A percentile compares a stretch with the other conserved stretches of the same genome.
Conservation (phyloP, 129 eudicot species). For the sunflower (Helianthus annuus) region DNA sequence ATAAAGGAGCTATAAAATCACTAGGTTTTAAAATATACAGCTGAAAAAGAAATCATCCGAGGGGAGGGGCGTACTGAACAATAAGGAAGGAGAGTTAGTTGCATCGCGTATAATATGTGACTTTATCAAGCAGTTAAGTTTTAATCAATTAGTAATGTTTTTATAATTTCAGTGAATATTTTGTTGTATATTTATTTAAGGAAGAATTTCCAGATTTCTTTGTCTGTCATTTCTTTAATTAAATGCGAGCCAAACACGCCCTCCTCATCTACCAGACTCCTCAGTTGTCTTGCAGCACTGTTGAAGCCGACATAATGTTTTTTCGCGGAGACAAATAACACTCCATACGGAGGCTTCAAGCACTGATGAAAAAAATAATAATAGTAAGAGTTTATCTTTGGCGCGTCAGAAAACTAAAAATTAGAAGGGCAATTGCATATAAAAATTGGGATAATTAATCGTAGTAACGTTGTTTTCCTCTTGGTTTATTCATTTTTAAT, state of each 20-base stretch:
- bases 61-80: conserved; percentile 1
- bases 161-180: conserved; percentile 16
- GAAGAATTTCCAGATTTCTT: conserved; percentile 80
- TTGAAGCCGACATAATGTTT: conserved; percentile 71
- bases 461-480: neutral
- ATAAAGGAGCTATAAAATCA: conserved; percentile 12
- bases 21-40: conserved; percentile 31
- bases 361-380: conserved; percentile 42
- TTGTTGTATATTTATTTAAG: conserved; percentile 40
- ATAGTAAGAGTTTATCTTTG: neutral
- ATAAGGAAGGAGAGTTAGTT: conserved; percentile 20
- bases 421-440: neutral
- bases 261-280: conserved; percentile 65
- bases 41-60: conserved; percentile 14
- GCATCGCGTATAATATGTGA: conserved; percentile 22
- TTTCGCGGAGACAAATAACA: conserved; percentile 64
- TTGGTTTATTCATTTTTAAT: neutral
- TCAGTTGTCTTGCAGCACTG: conserved; percentile 60
- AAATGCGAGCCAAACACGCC: conserved; percentile 59
- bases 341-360: conserved; percentile 82
- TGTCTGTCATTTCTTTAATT: conserved; percentile 60
- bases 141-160: conserved; percentile 11
- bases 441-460: neutral
- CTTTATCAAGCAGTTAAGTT: conserved; percentile 15
- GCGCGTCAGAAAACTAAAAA: neutral